These are phyloP conservation scores for Chloromonas sp. DNA, from an alignment of 163 green algal species.

Conservation along the genomic window DNA sequence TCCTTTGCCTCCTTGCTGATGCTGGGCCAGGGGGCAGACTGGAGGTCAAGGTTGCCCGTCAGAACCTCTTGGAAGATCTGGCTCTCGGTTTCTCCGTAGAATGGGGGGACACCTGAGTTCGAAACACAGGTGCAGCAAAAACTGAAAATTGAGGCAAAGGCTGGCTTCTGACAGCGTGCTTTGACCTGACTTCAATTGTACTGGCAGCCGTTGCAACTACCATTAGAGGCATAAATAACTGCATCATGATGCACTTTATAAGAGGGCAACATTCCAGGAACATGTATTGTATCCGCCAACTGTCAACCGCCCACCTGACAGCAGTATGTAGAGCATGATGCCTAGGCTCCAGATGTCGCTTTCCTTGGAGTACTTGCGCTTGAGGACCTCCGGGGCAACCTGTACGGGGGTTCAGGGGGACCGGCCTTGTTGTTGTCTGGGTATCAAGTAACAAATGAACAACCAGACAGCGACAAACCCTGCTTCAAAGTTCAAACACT, in stretches of 20 bases:
- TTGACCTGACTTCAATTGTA: too few relatives aligned
- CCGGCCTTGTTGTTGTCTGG: neutral
- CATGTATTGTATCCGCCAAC: too few relatives aligned
- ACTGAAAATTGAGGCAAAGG: too few relatives aligned
- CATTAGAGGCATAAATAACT: too few relatives aligned
- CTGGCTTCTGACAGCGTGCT: too few relatives aligned
- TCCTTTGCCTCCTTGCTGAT: conserved; percentile 48
- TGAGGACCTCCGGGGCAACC: conserved; percentile 17
- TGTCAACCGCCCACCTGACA: conserved; percentile 40
- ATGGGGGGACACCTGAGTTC: conserved; percentile 69
- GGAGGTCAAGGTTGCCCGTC: conserved; percentile 58
- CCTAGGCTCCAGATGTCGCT: conserved; percentile 78
- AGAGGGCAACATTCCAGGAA: too few relatives aligned
- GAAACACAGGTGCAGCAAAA: neutral
- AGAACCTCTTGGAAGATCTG: conserved; percentile 71
- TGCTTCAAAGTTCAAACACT: neutral
- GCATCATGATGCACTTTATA: too few relatives aligned
- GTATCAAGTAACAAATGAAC: neutral
- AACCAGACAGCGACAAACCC: neutral
- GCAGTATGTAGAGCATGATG: conserved; percentile 85
- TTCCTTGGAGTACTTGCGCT: conserved; percentile 21
- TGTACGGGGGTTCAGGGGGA: neutral
- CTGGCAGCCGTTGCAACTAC: too few relatives aligned
- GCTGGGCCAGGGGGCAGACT: conserved; percentile 61
- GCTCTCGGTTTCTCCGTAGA: conserved; percentile 87